Evolutionary conservation across 306 rosid genomes (phyloP).

Genomic region (Prinsepia uniflora): DNA sequence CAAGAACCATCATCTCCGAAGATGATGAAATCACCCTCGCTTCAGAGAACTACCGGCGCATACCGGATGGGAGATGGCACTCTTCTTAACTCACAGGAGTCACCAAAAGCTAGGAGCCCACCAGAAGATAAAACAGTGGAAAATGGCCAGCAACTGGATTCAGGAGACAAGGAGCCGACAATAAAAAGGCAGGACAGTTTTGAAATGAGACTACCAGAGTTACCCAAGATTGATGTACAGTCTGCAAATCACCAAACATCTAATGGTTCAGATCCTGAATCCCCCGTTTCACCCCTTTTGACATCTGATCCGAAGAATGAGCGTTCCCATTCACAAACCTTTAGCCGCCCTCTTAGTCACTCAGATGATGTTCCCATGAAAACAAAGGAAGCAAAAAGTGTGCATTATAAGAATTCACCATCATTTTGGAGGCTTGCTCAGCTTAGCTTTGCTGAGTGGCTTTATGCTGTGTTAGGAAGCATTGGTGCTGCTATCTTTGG

Average conservation of each 20-base stretch:
- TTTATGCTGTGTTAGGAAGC: constrained; percentile 97
- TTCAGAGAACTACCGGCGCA: constrained; percentile 70
- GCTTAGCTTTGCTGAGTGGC: constrained; percentile 98
- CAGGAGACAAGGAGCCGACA: constrained; percentile 75
- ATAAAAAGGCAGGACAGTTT: constrained; percentile 94
- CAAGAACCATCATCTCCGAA: constrained; percentile 97
- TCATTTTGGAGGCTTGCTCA: constrained; percentile 94
- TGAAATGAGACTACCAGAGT: constrained; percentile 90
- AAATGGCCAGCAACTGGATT: constrained; percentile 75
- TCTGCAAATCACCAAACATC: constrained; percentile 58
- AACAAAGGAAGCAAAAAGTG: constrained; percentile 43
- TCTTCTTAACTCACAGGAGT: constrained; percentile 71
- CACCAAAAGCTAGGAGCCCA: constrained; percentile 80
- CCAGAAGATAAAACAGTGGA: constrained; percentile 77
- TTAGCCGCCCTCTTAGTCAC: constrained; percentile 86
- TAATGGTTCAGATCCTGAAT: constrained; percentile 95
- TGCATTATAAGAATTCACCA: constrained; percentile 57
- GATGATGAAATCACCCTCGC: constrained; percentile 90
- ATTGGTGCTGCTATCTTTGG: constrained; percentile 98
- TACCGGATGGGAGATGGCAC: constrained; percentile 61
- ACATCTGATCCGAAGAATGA: constrained; percentile 97
- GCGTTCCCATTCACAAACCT: constrained; percentile 98
- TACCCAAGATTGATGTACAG: constrained; percentile 93
- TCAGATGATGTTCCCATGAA: constrained; percentile 64
- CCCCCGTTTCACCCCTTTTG: constrained; percentile 92